Conservation (phyloP, 1,139 yeast species). For the Magnusiomyces paraingens region DNA sequence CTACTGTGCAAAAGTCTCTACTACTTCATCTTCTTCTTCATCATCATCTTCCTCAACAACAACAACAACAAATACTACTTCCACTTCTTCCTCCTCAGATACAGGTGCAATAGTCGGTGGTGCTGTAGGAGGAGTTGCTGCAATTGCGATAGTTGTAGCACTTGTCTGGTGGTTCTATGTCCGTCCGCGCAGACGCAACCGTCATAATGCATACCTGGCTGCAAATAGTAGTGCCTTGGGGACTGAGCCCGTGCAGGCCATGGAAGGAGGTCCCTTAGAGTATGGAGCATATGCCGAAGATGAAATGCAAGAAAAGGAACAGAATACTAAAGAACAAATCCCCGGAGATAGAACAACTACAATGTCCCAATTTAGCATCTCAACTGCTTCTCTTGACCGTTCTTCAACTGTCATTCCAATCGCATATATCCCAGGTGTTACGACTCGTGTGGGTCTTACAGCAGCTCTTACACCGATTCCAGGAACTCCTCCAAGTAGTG, state of each 20-base stretch:
- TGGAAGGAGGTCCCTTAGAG: too few relatives aligned
- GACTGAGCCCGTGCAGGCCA: too few relatives aligned
- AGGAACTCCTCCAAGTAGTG: conserved; percentile 13
- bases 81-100: background rate
- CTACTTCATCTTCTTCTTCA: conserved; percentile 11
- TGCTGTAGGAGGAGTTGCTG: conserved; percentile 7
- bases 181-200: background rate
- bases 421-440: conserved; percentile 88
- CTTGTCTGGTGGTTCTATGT: conserved; percentile 1
- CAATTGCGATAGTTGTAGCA: background rate
- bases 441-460: conserved; percentile 19
- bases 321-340: background rate
- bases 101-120: conserved; percentile 38
- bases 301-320: too few relatives aligned
- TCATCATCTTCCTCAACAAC: conserved; percentile 7
- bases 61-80: background rate
- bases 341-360: background rate
- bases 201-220: too few relatives aligned
- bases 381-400: conserved; percentile 41
- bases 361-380: conserved; percentile 2
- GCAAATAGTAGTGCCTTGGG: too few relatives aligned
- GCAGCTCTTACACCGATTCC: conserved; percentile 4
- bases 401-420: conserved; percentile 90
- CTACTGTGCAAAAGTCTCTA: conserved; percentile 19
- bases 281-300: too few relatives aligned